phyloP scores from a whole-genome alignment of 495 filamentous ascomycete species.

The Lasiosphaeriaceae sp. region DNA sequence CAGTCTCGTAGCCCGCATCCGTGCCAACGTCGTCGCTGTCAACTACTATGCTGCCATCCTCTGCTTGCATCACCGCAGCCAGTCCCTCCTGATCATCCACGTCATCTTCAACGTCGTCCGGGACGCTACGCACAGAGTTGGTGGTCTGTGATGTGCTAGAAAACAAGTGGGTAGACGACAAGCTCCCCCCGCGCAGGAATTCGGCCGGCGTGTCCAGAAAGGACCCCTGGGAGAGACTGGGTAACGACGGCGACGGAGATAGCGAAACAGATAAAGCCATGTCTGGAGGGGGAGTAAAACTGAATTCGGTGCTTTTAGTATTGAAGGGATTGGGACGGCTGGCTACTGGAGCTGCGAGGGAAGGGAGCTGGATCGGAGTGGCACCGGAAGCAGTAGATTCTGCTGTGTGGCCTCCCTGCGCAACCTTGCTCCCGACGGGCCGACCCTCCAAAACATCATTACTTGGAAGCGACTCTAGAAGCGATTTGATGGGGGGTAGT shows the following conservation, averaged over 20 bases:
- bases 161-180: conserved; percentile 13
- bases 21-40: conserved; percentile 28
- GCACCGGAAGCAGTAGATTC: background rate
- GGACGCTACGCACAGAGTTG: background rate
- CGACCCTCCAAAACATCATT: background rate
- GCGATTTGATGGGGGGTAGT: background rate
- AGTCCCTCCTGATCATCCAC: conserved; percentile 19
- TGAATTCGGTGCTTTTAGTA: conserved; percentile 6
- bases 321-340: background rate
- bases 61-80: conserved; percentile 25
- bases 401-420: conserved; percentile 1
- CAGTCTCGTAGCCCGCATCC: conserved; percentile 47
- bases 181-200: conserved; percentile 3
- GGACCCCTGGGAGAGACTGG: conserved; percentile 5
- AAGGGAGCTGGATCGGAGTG: background rate
- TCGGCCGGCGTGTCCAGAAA: background rate
- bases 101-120: background rate
- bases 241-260: conserved; percentile 6
- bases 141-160: background rate
- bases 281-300: conserved; percentile 4
- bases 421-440: background rate
- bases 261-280: conserved; percentile 9
- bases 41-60: conserved; percentile 29
- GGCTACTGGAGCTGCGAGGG: conserved; percentile 2
- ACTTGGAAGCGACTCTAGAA: background rate